Base-by-base conservation (phyloP, 805 yeast genomes). In the Nakazawaea anatomiae region DNA sequence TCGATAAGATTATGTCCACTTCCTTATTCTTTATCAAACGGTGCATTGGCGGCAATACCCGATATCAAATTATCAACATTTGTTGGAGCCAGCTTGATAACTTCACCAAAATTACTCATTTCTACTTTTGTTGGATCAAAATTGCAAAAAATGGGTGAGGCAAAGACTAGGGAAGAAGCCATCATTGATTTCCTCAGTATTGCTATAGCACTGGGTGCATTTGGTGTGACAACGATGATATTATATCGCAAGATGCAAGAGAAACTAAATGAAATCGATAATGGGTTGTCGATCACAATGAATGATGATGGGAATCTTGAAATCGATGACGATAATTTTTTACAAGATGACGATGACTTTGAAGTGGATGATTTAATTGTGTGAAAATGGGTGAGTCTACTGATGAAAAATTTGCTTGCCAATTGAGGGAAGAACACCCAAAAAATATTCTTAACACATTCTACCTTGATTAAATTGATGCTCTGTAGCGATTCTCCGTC, bases 11-110 rank as follows among this genome's bases (percentile, higher is more conserved):
- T 92, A 52, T 89, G 97, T 58, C 99, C 99, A 0, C 76, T 92
- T 59, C 98, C 98, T 0, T 94, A 90, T 63, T 89, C 97, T 2
- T 70, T 92, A 34, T 85, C 94, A 0, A 92, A 92, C 60, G 97
- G 97, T 4, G 97, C 96, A 0, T 73, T 94, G 57, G 94, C 96
- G 8, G 85, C 95, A 1, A 79, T 92, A 11, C 96, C 95, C 0
- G 86, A 88, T 14, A 74, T 92, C 10, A 72, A 84, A 0, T 68
- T 83, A 1, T 54, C 66, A 41, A 80, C 82, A 29, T 92, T 86
- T 64, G 70, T 83, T 2, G 60, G 83, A 34, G 96, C 97, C 0
- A 84, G 90, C 28, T 56, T 81, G 0, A 64, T 89, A 35, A 82
- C 96, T 1, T 80, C 96, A 0, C 98, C 98, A 6, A 94, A 91